Evolutionary conservation across 2,329 filamentous ascomycete species (phyloP).

Genomic region (Aspergillus tanneri): DNA sequence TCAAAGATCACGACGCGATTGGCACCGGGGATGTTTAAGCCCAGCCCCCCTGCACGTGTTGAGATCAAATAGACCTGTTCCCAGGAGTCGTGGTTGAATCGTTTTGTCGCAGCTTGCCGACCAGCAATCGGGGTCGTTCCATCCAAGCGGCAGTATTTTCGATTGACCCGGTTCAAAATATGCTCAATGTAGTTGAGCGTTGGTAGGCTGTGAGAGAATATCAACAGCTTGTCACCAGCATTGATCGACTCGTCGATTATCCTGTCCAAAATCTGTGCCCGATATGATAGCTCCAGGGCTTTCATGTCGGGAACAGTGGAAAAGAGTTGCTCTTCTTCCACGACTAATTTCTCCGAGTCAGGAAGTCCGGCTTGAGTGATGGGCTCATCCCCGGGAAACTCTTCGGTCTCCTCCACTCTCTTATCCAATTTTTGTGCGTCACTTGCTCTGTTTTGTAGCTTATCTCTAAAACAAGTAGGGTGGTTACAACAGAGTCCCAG

Average conservation of each 20-base stretch:
- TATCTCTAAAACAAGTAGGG: conserved; percentile 53
- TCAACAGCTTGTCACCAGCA: conserved; percentile 69
- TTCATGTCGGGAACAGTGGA: conserved; percentile 35
- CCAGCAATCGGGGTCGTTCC: conserved; percentile 57
- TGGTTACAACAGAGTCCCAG: conserved; percentile 60
- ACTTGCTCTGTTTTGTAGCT: conserved; percentile 45
- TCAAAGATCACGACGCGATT: conserved; percentile 88
- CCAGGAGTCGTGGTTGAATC: conserved; percentile 63
- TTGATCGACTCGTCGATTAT: conserved; percentile 67
- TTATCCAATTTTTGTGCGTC: conserved; percentile 17
- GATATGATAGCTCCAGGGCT: conserved; percentile 61
- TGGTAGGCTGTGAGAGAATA: conserved; percentile 73
- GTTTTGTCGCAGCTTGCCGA: conserved; percentile 64
- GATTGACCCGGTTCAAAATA: conserved; percentile 52
- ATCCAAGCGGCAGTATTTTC: conserved; percentile 62
- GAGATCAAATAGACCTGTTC: conserved; percentile 72
- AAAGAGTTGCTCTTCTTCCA: conserved; percentile 33
- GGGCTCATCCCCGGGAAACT: conserved; percentile 26
- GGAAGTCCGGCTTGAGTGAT: conserved; percentile 42
- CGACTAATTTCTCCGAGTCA: conserved; percentile 31
- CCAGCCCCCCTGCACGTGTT: conserved; percentile 76
- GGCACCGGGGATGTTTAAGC: conserved; percentile 78
- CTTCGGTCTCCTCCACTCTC: conserved; percentile 17
- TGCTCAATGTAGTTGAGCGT: conserved; percentile 68
- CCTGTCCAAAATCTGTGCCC: conserved; percentile 63